Base-by-base conservation (phyloP, 768 basidiomycete species). In the Mycena amicta region DNA sequence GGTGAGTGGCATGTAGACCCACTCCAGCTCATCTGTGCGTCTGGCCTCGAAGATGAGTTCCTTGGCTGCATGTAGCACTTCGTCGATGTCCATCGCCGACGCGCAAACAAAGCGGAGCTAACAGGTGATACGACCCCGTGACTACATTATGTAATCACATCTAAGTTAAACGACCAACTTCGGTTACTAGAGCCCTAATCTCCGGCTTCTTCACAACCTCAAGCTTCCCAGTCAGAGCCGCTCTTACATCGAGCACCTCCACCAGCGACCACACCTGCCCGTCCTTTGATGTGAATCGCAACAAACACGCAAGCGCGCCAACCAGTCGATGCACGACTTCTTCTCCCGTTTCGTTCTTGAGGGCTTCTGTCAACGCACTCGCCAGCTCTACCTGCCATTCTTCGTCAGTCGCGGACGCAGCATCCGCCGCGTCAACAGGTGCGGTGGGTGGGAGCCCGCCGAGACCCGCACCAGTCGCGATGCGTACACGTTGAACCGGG, bases 361-460 rank as follows among this genome's bases (percentile, higher is more conserved):
- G 66, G 18, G 90, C 91, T 70, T 93, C 92, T 0, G 95, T 69
- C n/a, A 97, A 67, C 1, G 91, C 95, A 66, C 88, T 91, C 2
- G 87, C 77, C 29, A 96, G 72, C 75, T 97, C 95, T 0, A 90
- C 77, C 67, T 93, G 87, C 92, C 92, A 95, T 54, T 95, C 94
- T 20, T 82, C 91, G 53, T 86, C 84, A 52, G 83, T 86, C 16
- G 74, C 76, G 26, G 77, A 78, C 2, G 71, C 72, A n/a, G 59
- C 67, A 27, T 69, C 71, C 37, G 68, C 67, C 22, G 63, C 66
- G 15, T 63, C 74, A 23, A 72, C 73, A 37, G 67, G 68, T 41
- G 71, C 55, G 56, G 68, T 71, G 43, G 23, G 50, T 3, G 23
- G 29, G 33, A 60, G 55, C 4, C 62, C 62, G 8, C 62, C 62